Base-by-base conservation (phyloP, 495 filamentous ascomycete species). In the Aspergillus haitiensis region DNA sequence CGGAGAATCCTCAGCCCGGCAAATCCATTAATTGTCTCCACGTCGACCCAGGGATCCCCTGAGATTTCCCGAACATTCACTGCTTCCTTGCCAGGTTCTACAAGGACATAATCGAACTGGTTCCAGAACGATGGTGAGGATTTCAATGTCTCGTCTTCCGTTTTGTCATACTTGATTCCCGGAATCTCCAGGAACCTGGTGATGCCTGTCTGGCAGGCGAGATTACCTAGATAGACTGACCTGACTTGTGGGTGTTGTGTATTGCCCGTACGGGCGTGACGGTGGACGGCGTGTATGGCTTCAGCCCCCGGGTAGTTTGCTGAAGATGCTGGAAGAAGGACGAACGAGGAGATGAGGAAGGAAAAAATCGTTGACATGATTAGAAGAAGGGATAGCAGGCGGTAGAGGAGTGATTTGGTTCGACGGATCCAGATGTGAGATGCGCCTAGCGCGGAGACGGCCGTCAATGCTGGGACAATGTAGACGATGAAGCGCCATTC, bases 401-500 rank as follows among this genome's bases (percentile, higher is more conserved):
- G 67, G 55, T 88, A 86, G 27, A 81, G 42, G 15, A 79, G 7
- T 1, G 78, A 81, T 58, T 92, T 92, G 0, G 72, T 63, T 12
- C 87, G 78, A 21, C 86, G 83, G 0, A 79, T 85, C 82, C 87
- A 94, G 58, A 96, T 81, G 70, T 87, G 88, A 16, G 82, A 79
- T 2, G 91, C 89, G 15, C 86, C 86, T 1, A 91, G 77, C 0
- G 92, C 86, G 7, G 92, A 88, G 16, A 85, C 80, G 6, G 90
- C 88, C 0, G 94, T 96, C 6, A 97, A 74, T 0, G 85, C 76
- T 0, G 95, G 95, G 45, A 96, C 80, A 63, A 84, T 78, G 75
- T 98, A 98, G 59, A 98, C 80, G 63, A 99, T 88, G 77, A 99
- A 99, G 16, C 94, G 88, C 77, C 90, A 89, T 75, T 99, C 94